Conservation (phyloP, 176 grass and related monocot genomes). For the Eleusine coracana region DNA sequence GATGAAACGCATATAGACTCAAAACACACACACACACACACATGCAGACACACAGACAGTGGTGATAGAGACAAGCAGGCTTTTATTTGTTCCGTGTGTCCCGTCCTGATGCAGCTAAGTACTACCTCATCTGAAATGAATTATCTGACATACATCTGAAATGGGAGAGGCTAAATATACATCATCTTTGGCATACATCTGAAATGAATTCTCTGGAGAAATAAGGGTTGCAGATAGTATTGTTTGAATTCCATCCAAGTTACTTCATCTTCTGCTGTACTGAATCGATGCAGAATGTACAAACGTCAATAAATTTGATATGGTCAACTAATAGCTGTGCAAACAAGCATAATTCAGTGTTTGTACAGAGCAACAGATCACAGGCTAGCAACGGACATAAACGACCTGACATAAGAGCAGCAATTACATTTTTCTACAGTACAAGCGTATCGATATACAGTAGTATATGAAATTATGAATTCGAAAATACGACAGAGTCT, state of each 20-base stretch:
- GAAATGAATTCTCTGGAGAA: background rate
- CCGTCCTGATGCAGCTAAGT: background rate
- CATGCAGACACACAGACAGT: conserved; percentile 21
- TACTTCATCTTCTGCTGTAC: conserved; percentile 7
- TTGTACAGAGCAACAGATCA: background rate
- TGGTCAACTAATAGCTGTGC: background rate
- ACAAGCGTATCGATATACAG: background rate
- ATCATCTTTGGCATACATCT: background rate
- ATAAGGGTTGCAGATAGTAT: background rate
- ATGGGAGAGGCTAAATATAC: background rate
- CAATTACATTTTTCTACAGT: conserved; percentile 31
- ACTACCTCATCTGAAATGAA: background rate
- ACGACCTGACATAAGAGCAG: conserved; percentile 37
- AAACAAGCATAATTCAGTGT: background rate
- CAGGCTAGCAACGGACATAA: conserved; percentile 15
- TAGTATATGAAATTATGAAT: background rate
- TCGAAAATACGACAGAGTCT: conserved; percentile 26
- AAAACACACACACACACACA: background rate
- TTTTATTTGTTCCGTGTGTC: conserved; percentile 27
- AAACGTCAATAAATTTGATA: conserved; percentile 14
- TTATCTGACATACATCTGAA: too few relatives aligned
- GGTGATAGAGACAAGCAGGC: conserved; percentile 16
- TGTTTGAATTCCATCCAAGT: conserved; percentile 20
- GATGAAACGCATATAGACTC: background rate
- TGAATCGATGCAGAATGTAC: conserved; percentile 6